A percentile compares a stretch with the other conserved stretches of the same genome.
Conservation (phyloP, 768 basidiomycete species). For the Rhodotorula toruloides region DNA sequence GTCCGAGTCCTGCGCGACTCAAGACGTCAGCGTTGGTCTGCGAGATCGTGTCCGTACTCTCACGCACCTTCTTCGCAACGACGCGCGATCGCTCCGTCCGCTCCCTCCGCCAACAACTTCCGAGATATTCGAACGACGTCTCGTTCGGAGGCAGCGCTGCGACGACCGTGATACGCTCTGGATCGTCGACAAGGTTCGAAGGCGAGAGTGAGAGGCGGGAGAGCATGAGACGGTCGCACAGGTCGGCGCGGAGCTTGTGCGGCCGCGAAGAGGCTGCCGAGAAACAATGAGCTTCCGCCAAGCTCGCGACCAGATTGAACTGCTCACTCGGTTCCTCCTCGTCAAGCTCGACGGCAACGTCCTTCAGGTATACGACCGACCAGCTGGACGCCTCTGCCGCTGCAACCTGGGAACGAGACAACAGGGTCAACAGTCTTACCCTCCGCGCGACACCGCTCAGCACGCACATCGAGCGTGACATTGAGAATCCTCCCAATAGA, state of each 20-base stretch:
- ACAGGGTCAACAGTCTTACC: conserved; percentile 5
- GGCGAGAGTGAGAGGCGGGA: conserved; percentile 73
- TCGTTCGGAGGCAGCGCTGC: conserved; percentile 70
- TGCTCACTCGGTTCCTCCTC: conserved; percentile 53
- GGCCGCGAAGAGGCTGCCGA: conserved; percentile 12
- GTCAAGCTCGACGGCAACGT: conserved; percentile 62
- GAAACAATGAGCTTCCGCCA: neutral
- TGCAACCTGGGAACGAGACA: conserved; percentile 54
- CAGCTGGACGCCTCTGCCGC: conserved; percentile 60
- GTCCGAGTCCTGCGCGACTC: conserved; percentile 12
- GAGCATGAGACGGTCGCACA: conserved; percentile 75
- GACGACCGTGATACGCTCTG: conserved; percentile 46
- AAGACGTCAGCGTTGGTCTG: neutral
- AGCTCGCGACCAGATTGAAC: neutral
- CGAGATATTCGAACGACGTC: conserved; percentile 82
- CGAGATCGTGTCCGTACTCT: neutral
- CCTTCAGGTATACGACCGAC: conserved; percentile 77
- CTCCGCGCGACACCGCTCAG: neutral
- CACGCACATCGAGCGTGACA: conserved; percentile 70
- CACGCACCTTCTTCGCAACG: conserved; percentile 60
- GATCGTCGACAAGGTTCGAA: conserved; percentile 58
- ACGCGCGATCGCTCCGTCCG: conserved; percentile 48
- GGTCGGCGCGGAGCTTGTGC: conserved; percentile 50
- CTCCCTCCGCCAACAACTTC: conserved; percentile 84
- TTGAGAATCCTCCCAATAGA: conserved; percentile 64